These are phyloP conservation scores for Plasmodium vinckei DNA, from an alignment of 169 alveolate genomes.

Conservation along the genomic window DNA sequence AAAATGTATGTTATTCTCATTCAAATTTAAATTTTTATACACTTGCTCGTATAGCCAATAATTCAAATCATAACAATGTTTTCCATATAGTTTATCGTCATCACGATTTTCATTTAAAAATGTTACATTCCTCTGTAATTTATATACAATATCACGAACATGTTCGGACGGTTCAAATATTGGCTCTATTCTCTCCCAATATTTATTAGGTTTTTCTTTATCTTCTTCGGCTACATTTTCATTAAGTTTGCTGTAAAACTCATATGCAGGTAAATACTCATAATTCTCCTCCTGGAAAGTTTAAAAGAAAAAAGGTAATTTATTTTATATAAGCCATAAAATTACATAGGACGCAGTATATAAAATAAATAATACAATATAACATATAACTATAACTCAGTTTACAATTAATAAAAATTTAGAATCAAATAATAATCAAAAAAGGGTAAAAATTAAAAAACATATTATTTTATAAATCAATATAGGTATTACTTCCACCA, in stretches of 20 bases:
- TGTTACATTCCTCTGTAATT: conserved; percentile 27
- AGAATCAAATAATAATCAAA: no score
- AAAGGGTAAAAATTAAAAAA: no score
- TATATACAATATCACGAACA: conserved; percentile 38
- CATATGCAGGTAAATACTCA: conserved; percentile 32
- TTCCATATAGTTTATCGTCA: conserved; percentile 9
- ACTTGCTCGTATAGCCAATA: conserved; percentile 46
- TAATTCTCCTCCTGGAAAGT: conserved; percentile 15
- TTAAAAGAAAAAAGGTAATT: neutral
- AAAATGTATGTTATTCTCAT: conserved; percentile 16
- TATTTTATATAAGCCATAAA: no score
- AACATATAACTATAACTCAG: no score
- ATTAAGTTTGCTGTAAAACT: conserved; percentile 23
- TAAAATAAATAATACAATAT: no score
- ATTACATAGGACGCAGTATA: no score
- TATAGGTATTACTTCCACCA: no score
- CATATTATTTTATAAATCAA: no score
- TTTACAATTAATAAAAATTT: no score
- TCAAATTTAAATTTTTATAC: conserved; percentile 12
- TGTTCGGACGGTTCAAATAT: conserved; percentile 10
- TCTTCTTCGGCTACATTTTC: conserved; percentile 12
- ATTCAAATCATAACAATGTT: conserved; percentile 54
- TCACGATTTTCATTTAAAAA: conserved; percentile 12
- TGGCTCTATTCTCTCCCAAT: conserved; percentile 27
- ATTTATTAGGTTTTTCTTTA: neutral